A percentile compares a stretch with the other conserved stretches of the same genome.
Evolutionary conservation across 2,329 filamentous ascomycete genomes (phyloP).

Genomic region (Xylariaceae sp.): DNA sequence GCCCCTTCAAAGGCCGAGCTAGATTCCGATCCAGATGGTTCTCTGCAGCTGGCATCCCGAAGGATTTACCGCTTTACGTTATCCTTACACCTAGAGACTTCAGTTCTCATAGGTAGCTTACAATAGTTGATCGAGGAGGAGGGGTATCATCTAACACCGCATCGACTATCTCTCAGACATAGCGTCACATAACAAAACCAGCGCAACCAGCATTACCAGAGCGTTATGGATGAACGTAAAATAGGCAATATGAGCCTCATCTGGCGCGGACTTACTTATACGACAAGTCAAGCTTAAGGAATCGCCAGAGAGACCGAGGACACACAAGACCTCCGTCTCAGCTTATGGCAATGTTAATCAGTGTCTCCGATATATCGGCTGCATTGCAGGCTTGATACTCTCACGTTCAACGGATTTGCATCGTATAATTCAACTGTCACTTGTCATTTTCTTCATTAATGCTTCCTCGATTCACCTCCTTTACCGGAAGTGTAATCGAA

Average conservation of each 20-base stretch:
- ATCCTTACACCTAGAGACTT: neutral
- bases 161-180: slow-evolving; percentile 25
- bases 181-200: slow-evolving; percentile 17
- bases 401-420: neutral
- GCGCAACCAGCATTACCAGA: slow-evolving; percentile 9
- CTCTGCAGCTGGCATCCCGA: slow-evolving; percentile 9
- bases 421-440: slow-evolving; percentile 4
- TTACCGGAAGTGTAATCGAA: slow-evolving; percentile 54
- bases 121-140: slow-evolving; percentile 9
- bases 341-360: neutral
- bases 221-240: slow-evolving; percentile 2
- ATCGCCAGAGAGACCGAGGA: neutral
- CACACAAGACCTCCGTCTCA: neutral
- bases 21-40: slow-evolving; percentile 1
- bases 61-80: neutral
- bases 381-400: slow-evolving; percentile 10
- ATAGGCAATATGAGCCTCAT: slow-evolving; percentile 9
- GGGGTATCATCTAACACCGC: slow-evolving; percentile 31
- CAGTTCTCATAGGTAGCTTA: slow-evolving; percentile 13
- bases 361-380: neutral
- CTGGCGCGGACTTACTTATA: neutral
- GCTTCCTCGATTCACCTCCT: neutral
- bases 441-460: slow-evolving; percentile 5
- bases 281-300: neutral
- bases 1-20: neutral